These are phyloP conservation scores for Epichloe glyceriae DNA, from an alignment of 2,329 filamentous ascomycete genomes.

Conservation along the genomic window DNA sequence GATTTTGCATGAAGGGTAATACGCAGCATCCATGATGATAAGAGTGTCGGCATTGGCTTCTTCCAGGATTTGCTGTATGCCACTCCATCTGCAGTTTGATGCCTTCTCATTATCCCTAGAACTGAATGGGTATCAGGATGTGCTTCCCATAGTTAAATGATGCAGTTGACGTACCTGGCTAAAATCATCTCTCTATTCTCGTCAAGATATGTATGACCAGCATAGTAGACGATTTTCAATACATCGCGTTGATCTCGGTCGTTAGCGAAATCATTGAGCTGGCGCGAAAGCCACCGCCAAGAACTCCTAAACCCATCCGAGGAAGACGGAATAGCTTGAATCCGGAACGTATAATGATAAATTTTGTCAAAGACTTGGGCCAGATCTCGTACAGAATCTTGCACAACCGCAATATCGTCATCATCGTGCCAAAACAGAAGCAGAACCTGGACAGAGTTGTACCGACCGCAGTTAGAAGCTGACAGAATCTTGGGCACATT, in stretches of 20 bases:
- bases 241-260: conserved; percentile 41
- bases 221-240: conserved; percentile 47
- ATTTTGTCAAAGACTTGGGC: conserved; percentile 36
- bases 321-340: conserved; percentile 35
- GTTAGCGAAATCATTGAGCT: conserved; percentile 39
- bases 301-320: conserved; percentile 34
- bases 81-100: conserved; percentile 40
- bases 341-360: conserved; percentile 38
- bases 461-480: conserved; percentile 37
- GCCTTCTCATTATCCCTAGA: conserved; percentile 32
- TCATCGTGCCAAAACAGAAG: conserved; percentile 46
- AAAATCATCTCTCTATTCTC: conserved; percentile 44
- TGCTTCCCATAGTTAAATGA: neutral
- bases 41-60: conserved; percentile 42
- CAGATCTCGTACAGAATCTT: conserved; percentile 32
- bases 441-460: conserved; percentile 38
- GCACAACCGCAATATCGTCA: conserved; percentile 27
- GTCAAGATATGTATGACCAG: conserved; percentile 41
- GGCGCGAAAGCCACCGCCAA: conserved; percentile 39
- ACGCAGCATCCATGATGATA: conserved; percentile 46
- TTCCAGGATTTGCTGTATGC: conserved; percentile 43
- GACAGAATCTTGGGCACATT: conserved; percentile 36
- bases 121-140: conserved; percentile 19
- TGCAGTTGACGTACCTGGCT: conserved; percentile 32
- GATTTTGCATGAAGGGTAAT: conserved; percentile 41